These are phyloP conservation scores for Hypoxylon subgilvum DNA, from an alignment of 495 filamentous ascomycete species.

Conservation along the genomic window DNA sequence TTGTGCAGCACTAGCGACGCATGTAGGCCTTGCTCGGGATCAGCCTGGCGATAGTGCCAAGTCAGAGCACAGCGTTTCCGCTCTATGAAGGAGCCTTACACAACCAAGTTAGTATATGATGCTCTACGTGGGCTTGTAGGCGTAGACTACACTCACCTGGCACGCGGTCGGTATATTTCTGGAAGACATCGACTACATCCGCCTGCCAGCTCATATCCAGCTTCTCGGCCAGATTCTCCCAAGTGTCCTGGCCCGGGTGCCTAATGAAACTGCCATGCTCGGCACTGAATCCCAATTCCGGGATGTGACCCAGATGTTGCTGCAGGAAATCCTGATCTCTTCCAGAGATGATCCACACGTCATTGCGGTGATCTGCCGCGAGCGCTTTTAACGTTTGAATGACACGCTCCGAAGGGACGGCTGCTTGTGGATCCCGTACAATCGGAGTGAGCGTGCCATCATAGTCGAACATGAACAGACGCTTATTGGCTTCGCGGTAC, in stretches of 20 bases:
- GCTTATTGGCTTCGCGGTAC: slow-evolving; percentile 72
- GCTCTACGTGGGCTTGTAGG: not conserved
- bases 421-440: slow-evolving; percentile 83
- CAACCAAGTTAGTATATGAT: slow-evolving; percentile 36
- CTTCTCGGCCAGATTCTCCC: slow-evolving; percentile 84
- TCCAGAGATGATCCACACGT: slow-evolving; percentile 97
- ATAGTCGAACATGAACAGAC: slow-evolving; percentile 97
- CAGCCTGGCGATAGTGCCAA: slow-evolving; percentile 94
- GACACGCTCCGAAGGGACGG: slow-evolving; percentile 82
- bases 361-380: slow-evolving; percentile 77
- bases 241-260: slow-evolving; percentile 70
- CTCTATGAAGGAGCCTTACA: slow-evolving; percentile 81
- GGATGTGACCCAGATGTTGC: slow-evolving; percentile 84
- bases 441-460: slow-evolving; percentile 98
- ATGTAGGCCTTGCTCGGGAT: slow-evolving; percentile 78
- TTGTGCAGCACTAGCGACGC: slow-evolving; percentile 78
- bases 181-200: slow-evolving; percentile 79
- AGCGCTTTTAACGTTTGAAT: slow-evolving; percentile 78
- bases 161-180: slow-evolving; percentile 81
- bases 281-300: slow-evolving; percentile 83
- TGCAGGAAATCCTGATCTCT: slow-evolving; percentile 87
- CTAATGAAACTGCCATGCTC: slow-evolving; percentile 96
- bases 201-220: slow-evolving; percentile 89
- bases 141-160: slow-evolving; percentile 60
- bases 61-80: slow-evolving; percentile 89